Base-by-base conservation (phyloP, 1,139 yeast species). In the Nakaseomyces nivariensis region DNA sequence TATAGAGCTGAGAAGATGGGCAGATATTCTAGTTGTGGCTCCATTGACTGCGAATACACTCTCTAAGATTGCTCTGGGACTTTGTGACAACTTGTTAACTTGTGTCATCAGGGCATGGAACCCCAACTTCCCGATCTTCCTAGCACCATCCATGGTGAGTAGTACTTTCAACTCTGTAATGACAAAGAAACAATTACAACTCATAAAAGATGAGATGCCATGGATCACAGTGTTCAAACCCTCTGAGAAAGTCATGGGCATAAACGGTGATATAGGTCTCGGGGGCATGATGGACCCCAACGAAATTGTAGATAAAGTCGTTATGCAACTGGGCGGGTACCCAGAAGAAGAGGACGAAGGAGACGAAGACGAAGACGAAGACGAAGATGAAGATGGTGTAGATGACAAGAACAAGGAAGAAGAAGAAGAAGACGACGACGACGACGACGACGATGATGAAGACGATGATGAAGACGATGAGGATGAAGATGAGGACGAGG, bases 131-230 rank as follows among this genome's bases (percentile, higher is more conserved):
- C 96, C 97, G 1, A 81, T 92, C 33, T 68, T 90, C 49, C 79
- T 88, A 43, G 98, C 97, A 0, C 98, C 98, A 3, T 97, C 97
- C 0, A 90, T 92, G 97, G 90, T 92, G 62, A 89, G 97, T 1
- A 83, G 86, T 61, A 90, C 92, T 94, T 92, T 89, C 68, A 88
- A 92, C 27, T 95, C 92, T 62, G 96, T 97, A 9, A 78, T 90
- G 58, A 92, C 98, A 0, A 83, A 87, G 58, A 84, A 83, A 59
- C 98, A 92, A 59, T 70, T 92, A 52, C 70, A 71, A 36, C 67
- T 82, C 36, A 70, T 92, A 43, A 70, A 68, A 33, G 82, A 80
- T 49, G 82, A 78, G 51, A 81, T 79, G 68, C 79, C 81, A 13
- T 82, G 81, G 75, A 80, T 90, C 52, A 90, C 88, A 54, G 82